Percentiles rank a stretch among this genome's conserved stretches.
These are phyloP conservation scores for Ophiognomonia clavigignenti-juglandacearum DNA, from an alignment of 2,329 filamentous ascomycete species.

Conservation along the genomic window DNA sequence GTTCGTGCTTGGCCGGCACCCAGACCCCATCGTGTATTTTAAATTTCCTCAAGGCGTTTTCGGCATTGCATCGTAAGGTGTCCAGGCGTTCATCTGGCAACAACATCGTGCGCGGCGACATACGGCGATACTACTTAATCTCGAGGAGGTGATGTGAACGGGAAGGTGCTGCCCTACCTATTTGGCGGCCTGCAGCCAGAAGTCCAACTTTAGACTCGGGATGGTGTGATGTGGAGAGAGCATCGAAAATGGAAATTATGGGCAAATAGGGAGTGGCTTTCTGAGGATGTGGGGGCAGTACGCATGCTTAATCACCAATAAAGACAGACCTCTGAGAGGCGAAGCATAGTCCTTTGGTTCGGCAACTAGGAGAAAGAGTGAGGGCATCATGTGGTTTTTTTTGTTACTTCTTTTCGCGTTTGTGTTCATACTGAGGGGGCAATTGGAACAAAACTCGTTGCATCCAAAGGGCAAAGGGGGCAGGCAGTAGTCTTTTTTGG, in stretches of 20 bases:
- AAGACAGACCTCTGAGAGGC: slow-evolving; percentile 15
- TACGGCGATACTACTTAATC: slow-evolving; percentile 12
- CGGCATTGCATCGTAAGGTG: slow-evolving; percentile 23
- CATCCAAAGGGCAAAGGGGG: slow-evolving; percentile 5
- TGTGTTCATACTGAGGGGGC: slow-evolving; percentile 11
- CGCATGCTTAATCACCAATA: slow-evolving; percentile 19
- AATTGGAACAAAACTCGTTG: slow-evolving; percentile 11
- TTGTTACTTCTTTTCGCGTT: slow-evolving; percentile 22
- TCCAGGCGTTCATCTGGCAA: slow-evolving; percentile 21
- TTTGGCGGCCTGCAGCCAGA: slow-evolving; percentile 1
- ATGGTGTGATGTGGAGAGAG: background rate
- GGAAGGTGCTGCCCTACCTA: background rate
- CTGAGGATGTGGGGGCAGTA: slow-evolving; percentile 2
- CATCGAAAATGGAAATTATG: background rate
- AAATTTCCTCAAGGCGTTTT: slow-evolving; percentile 35
- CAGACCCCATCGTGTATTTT: slow-evolving; percentile 43
- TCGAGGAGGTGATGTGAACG: slow-evolving; percentile 3
- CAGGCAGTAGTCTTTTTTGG: too few species aligned
- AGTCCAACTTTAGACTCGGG: background rate
- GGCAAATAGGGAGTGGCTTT: slow-evolving; percentile 4
- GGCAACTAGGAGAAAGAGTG: background rate
- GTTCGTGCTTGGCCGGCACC: slow-evolving; percentile 4
- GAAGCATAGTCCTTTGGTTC: slow-evolving; percentile 23
- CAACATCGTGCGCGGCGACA: slow-evolving; percentile 10
- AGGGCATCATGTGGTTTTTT: slow-evolving; percentile 25